A percentile compares a stretch with the other conserved stretches of the same genome.
These are phyloP conservation scores for Pseudocercospora eumusae DNA, from an alignment of 2,329 filamentous ascomycete genomes.

Conservation along the genomic window DNA sequence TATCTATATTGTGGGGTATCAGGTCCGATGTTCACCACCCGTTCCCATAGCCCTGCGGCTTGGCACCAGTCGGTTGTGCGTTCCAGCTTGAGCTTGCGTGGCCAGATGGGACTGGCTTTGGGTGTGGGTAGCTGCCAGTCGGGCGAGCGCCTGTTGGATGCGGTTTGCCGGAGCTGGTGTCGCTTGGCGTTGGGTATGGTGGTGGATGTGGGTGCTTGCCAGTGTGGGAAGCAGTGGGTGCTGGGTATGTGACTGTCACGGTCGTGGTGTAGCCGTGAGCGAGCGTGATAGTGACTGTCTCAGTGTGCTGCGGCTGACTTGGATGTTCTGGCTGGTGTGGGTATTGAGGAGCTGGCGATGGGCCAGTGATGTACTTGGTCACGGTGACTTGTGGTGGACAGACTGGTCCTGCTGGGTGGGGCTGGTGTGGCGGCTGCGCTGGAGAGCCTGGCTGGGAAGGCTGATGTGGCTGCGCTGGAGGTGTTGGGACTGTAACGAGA, in stretches of 20 bases:
- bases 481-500: not conserved
- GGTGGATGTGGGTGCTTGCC: not conserved
- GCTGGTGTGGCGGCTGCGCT: not conserved
- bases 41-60: not conserved
- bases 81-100: not conserved
- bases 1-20: not conserved
- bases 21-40: not conserved
- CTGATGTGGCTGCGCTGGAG: not conserved
- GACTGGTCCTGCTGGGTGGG: constrained; percentile 3
- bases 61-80: not conserved
- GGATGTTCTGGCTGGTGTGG: not conserved
- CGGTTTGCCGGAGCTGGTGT: not conserved
- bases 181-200: constrained; percentile 10
- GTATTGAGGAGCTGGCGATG: constrained; percentile 1
- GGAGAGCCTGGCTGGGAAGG: not conserved
- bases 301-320: constrained; percentile 6
- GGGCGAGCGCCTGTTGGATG: not conserved
- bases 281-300: constrained; percentile 17
- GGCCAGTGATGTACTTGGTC: constrained; percentile 8
- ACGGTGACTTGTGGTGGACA: constrained; percentile 14
- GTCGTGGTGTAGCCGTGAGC: constrained; percentile 16
- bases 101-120: not conserved
- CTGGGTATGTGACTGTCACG: constrained; percentile 15
- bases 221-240: not conserved
- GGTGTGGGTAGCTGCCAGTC: constrained; percentile 2